A percentile compares a stretch with the other conserved stretches of the same genome.
Conservation (phyloP, 192 early-diverging fungal genomes). For the Podila minutissima region DNA sequence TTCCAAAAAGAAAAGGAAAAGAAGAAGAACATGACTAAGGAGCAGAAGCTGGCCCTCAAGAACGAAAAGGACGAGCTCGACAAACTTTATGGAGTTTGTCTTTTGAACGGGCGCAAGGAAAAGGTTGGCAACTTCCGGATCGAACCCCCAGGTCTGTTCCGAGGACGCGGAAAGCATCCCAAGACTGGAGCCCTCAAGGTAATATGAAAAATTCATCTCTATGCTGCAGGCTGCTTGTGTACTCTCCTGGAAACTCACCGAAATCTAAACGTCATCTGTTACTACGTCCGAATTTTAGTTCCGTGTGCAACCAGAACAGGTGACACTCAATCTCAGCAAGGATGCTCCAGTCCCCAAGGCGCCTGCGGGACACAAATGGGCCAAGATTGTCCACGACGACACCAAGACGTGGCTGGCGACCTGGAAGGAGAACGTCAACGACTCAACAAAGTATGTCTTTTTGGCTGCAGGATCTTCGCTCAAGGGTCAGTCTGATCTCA, state of each 20-base stretch:
- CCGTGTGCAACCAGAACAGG: conserved; percentile 91
- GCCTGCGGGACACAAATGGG: conserved; percentile 92
- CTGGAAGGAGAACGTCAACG: conserved; percentile 99
- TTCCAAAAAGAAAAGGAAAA: conserved; percentile 79
- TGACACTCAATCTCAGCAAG: conserved; percentile 91
- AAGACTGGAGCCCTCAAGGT: conserved; percentile 93
- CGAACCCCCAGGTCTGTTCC: conserved; percentile 96
- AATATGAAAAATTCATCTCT: neutral
- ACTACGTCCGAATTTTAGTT: conserved; percentile 45
- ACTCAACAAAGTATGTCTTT: conserved; percentile 93
- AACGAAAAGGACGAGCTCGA: conserved; percentile 76
- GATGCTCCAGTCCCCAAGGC: conserved; percentile 82
- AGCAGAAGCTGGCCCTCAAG: conserved; percentile 87
- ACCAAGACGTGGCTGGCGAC: conserved; percentile 96
- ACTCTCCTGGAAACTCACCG: neutral
- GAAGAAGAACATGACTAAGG: conserved; percentile 88
- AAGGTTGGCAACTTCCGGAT: conserved; percentile 98
- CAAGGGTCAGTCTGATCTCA: conserved; percentile 95
- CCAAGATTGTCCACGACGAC: conserved; percentile 85
- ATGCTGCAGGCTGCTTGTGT: neutral
- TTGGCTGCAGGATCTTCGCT: conserved; percentile 92
- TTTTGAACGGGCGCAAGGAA: conserved; percentile 91
- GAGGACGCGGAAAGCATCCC: conserved; percentile 97
- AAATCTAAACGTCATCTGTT: neutral
- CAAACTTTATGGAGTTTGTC: conserved; percentile 77